phyloP scores from a whole-genome alignment of 805 yeast species.

The Isabelozyma heimii region DNA sequence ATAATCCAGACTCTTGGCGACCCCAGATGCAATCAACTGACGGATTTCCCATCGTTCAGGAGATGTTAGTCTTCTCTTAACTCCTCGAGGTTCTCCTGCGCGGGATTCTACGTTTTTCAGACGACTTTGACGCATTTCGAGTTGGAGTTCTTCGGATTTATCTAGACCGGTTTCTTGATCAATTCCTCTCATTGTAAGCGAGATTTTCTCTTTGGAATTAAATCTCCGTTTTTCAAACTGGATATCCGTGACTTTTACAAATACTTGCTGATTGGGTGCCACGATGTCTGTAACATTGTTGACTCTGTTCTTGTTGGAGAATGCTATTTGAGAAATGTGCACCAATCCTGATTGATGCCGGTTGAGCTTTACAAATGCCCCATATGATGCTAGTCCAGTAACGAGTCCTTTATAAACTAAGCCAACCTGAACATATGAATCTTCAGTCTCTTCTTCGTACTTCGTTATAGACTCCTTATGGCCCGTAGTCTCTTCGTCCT shows the following conservation, averaged over 20 bases:
- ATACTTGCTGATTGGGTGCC: conserved; percentile 57
- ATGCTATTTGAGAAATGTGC: conserved; percentile 69
- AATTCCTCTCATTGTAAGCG: conserved; percentile 66
- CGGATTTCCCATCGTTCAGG: conserved; percentile 91
- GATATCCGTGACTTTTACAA: conserved; percentile 50
- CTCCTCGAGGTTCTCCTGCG: conserved; percentile 29
- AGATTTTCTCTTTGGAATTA: conserved; percentile 34
- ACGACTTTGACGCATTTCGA: conserved; percentile 9
- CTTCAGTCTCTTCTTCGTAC: neutral
- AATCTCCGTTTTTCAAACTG: conserved; percentile 22
- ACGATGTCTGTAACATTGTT: conserved; percentile 60
- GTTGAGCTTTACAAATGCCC: conserved; percentile 68
- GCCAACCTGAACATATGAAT: conserved; percentile 22
- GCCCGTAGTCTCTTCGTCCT: neutral
- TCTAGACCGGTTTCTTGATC: conserved; percentile 67
- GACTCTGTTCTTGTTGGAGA: conserved; percentile 43
- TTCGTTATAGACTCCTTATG: neutral
- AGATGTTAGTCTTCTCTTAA: conserved; percentile 56
- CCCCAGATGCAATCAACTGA: conserved; percentile 81
- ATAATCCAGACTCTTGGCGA: conserved; percentile 60
- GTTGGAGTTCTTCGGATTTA: conserved; percentile 16
- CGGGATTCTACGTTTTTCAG: conserved; percentile 11
- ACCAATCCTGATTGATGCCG: conserved; percentile 54
- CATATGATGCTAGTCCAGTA: conserved; percentile 60
- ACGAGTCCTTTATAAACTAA: conserved; percentile 62